These are phyloP conservation scores for Suhomyces taliae DNA, from an alignment of 1,139 yeast genomes.

Conservation along the genomic window DNA sequence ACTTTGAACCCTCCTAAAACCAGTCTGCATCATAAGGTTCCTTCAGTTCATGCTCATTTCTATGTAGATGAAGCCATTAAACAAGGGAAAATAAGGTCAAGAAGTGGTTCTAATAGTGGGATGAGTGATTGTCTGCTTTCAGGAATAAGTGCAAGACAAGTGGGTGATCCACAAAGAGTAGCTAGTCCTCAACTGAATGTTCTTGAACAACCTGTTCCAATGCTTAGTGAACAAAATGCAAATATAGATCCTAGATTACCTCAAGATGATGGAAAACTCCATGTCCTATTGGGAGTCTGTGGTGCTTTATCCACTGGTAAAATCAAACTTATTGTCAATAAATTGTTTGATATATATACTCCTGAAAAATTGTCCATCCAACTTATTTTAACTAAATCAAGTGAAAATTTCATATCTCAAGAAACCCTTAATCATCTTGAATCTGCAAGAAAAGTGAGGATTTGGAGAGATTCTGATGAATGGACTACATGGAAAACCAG, in stretches of 20 bases:
- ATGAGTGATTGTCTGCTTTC: conserved; percentile 4
- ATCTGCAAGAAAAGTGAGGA: conserved; percentile 47
- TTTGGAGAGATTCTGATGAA: conserved; percentile 91
- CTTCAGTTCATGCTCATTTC: conserved; percentile 80
- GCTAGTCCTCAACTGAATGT: neutral
- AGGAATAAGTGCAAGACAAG: conserved; percentile 2
- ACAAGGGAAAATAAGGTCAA: conserved; percentile 43
- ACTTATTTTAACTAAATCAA: conserved; percentile 75
- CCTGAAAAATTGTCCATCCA: conserved; percentile 75
- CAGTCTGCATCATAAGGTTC: conserved; percentile 50
- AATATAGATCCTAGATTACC: conserved; percentile 80
- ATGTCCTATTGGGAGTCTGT: conserved; percentile 84
- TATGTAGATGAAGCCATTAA: conserved; percentile 69
- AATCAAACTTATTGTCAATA: conserved; percentile 69
- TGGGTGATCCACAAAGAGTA: conserved; percentile 1
- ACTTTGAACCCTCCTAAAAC: conserved; percentile 33
- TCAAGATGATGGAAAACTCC: conserved; percentile 87
- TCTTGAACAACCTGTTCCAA: neutral
- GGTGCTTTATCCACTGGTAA: conserved; percentile 83
- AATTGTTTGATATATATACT: conserved; percentile 78
- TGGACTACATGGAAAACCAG: conserved; percentile 87
- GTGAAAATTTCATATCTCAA: conserved; percentile 76
- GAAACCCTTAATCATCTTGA: conserved; percentile 45
- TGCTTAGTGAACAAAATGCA: conserved; percentile 41
- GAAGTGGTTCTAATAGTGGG: conserved; percentile 37